phyloP scores from a whole-genome alignment of 768 basidiomycete genomes.

The Leucocoprinus birnbaumii region DNA sequence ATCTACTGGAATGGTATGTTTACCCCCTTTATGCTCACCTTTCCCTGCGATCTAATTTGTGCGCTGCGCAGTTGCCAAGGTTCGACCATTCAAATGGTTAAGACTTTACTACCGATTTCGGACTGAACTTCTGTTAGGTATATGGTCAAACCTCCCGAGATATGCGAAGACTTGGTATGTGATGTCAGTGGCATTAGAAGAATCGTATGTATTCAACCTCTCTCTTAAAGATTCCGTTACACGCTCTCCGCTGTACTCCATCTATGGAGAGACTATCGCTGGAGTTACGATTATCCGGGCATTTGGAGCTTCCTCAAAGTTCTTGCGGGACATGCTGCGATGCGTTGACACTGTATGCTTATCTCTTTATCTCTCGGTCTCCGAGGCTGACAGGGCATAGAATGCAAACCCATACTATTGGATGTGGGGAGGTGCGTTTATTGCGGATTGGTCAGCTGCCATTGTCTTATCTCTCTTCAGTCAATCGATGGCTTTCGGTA shows the following conservation, averaged over 20 bases:
- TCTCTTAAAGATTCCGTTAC: slow-evolving; percentile 39
- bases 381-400: slow-evolving; percentile 19
- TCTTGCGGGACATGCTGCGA: slow-evolving; percentile 79
- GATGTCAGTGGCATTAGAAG: neutral
- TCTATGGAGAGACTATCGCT: slow-evolving; percentile 43
- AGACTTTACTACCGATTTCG: neutral
- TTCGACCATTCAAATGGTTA: slow-evolving; percentile 12
- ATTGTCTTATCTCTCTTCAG: slow-evolving; percentile 29
- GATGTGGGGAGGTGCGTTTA: slow-evolving; percentile 77
- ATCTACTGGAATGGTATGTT: slow-evolving; percentile 71
- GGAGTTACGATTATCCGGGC: slow-evolving; percentile 60
- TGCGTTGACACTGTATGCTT: slow-evolving; percentile 73
- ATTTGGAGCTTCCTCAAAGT: slow-evolving; percentile 87
- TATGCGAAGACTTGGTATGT: slow-evolving; percentile 72
- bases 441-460: neutral
- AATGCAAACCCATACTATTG: slow-evolving; percentile 79
- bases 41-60: neutral
- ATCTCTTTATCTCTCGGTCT: neutral
- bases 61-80: slow-evolving; percentile 32
- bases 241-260: slow-evolving; percentile 42
- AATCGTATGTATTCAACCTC: neutral
- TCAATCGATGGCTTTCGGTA: slow-evolving; percentile 88
- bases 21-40: neutral
- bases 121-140: slow-evolving; percentile 22
- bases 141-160: slow-evolving; percentile 78